phyloP scores from a whole-genome alignment of 495 filamentous ascomycete species.

The Pseudotulostoma volvatum region DNA sequence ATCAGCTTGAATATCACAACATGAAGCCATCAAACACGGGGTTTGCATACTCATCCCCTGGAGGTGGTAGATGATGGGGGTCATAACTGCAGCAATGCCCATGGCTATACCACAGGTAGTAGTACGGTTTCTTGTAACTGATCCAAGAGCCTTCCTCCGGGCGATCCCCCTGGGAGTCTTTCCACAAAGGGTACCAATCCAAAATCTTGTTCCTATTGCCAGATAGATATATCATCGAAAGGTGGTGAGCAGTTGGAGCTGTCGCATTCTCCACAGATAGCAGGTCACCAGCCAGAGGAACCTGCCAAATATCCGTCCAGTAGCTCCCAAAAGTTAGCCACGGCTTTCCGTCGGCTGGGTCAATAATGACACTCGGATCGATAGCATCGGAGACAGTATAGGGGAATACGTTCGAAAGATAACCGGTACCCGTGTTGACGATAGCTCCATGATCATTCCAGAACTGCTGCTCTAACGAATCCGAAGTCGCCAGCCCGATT shows the following conservation, averaged over 20 bases:
- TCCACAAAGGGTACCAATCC: not conserved
- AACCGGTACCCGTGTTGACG: conserved; percentile 20
- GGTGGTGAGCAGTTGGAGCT: conserved; percentile 33
- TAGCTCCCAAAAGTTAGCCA: conserved; percentile 54
- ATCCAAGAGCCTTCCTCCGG: conserved; percentile 46
- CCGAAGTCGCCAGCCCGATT: conserved; percentile 55
- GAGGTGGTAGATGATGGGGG: conserved; percentile 23
- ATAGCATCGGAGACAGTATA: conserved; percentile 52
- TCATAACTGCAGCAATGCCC: conserved; percentile 51
- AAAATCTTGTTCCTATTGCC: conserved; percentile 12
- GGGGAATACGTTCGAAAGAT: conserved; percentile 30
- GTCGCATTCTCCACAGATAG: conserved; percentile 19
- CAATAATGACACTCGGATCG: conserved; percentile 43
- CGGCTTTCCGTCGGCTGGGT: conserved; percentile 26
- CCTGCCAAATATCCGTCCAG: conserved; percentile 57
- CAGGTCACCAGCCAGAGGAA: conserved; percentile 33
- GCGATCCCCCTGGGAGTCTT: conserved; percentile 5
- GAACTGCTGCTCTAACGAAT: conserved; percentile 34
- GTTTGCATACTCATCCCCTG: conserved; percentile 41
- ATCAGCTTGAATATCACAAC: conserved; percentile 1
- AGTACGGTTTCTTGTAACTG: conserved; percentile 40
- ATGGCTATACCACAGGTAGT: conserved; percentile 55
- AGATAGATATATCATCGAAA: conserved; percentile 16
- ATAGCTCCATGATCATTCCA: conserved; percentile 40
- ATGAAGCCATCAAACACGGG: not conserved